Evolutionary conservation across 129 eudicot species (phyloP).

Genomic region (Glebionis coronaria): DNA sequence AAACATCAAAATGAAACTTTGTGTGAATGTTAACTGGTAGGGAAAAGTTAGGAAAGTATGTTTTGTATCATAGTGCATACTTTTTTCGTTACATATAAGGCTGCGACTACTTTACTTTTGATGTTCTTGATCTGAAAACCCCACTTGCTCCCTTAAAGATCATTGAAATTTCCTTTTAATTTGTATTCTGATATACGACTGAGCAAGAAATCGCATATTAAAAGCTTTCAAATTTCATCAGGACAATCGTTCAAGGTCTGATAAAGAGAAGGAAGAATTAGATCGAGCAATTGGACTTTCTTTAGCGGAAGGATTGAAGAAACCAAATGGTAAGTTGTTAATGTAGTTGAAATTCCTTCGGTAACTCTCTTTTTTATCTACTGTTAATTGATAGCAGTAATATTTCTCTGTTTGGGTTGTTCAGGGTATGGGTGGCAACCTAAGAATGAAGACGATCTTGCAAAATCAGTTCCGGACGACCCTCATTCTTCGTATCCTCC

Average conservation of each 20-base stretch:
- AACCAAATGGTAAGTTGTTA: constrained; percentile 56
- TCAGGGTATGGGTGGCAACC: constrained; percentile 58
- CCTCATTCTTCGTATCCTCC: constrained; percentile 62
- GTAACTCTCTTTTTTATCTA: too few species aligned
- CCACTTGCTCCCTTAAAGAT: constrained; percentile 19
- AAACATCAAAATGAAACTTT: constrained; percentile 24
- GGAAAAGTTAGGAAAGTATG: constrained; percentile 25
- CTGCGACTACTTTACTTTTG: constrained; percentile 26
- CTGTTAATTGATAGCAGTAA: not conserved
- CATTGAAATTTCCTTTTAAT: constrained; percentile 14
- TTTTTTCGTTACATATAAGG: constrained; percentile 12
- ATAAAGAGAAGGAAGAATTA: constrained; percentile 79
- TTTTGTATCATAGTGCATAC: constrained; percentile 33
- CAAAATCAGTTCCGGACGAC: constrained; percentile 50
- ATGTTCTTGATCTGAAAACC: constrained; percentile 25
- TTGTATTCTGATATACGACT: constrained; percentile 6
- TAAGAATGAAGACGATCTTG: constrained; percentile 53
- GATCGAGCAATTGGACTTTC: constrained; percentile 87
- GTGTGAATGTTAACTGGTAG: constrained; percentile 17
- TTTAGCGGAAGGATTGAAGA: constrained; percentile 68
- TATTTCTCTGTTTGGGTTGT: constrained; percentile 11
- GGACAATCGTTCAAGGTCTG: constrained; percentile 72
- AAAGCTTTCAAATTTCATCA: constrained; percentile 28
- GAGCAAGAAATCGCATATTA: constrained; percentile 3
- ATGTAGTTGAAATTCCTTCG: not conserved